phyloP scores from a whole-genome alignment of 768 basidiomycete genomes.

The Tephrocybe sp. region DNA sequence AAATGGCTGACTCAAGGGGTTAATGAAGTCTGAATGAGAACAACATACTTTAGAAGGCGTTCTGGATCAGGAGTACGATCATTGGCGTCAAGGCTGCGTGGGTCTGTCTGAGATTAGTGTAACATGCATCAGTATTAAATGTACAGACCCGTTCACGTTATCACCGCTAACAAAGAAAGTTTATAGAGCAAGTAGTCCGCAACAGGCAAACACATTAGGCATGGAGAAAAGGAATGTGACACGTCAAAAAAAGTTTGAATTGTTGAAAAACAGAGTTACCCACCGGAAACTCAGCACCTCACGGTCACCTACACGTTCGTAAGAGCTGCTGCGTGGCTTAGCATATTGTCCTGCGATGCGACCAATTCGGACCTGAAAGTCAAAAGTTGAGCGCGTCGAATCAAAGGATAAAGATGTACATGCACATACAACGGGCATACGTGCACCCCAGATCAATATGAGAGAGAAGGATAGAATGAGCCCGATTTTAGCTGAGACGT shows the following conservation, averaged over 20 bases:
- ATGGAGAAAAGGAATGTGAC: neutral
- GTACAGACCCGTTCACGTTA: slow-evolving; percentile 84
- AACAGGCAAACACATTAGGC: neutral
- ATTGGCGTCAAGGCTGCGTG: slow-evolving; percentile 55
- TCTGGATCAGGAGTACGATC: slow-evolving; percentile 91
- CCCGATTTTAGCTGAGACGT: slow-evolving; percentile 84
- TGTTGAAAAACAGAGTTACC: slow-evolving; percentile 16
- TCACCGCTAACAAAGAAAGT: slow-evolving; percentile 73
- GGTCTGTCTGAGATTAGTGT: neutral
- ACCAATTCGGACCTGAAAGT: slow-evolving; percentile 67
- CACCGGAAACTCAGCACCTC: slow-evolving; percentile 88
- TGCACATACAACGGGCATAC: slow-evolving; percentile 80
- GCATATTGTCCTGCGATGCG: slow-evolving; percentile 97
- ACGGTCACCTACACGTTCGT: slow-evolving; percentile 71
- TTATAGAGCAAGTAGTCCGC: too few relatives aligned
- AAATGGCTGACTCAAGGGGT: neutral
- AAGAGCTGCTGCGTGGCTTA: slow-evolving; percentile 84
- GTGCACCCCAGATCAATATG: slow-evolving; percentile 91
- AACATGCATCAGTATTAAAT: neutral
- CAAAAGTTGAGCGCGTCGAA: neutral
- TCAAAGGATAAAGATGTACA: neutral
- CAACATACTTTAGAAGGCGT: slow-evolving; percentile 70
- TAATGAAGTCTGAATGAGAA: neutral
- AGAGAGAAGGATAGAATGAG: slow-evolving; percentile 94
- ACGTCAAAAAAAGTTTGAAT: neutral